phyloP scores from a whole-genome alignment of 2,329 filamentous ascomycete species.

The Colletotrichum lindemuthianum region DNA sequence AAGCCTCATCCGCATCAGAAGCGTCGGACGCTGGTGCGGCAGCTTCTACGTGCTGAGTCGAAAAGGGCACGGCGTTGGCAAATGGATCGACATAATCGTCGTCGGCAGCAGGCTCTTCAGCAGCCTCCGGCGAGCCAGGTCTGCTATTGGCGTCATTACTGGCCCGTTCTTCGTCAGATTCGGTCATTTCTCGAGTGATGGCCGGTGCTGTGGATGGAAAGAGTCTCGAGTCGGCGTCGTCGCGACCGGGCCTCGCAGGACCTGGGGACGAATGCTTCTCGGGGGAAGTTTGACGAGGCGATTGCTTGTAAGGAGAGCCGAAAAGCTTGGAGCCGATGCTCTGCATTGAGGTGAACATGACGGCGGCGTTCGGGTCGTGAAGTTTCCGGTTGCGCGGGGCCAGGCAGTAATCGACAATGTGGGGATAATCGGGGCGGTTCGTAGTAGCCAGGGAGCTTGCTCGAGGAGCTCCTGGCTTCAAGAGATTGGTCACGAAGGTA shows the following conservation, averaged over 20 bases:
- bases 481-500: neutral
- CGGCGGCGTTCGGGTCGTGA: neutral
- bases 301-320: neutral
- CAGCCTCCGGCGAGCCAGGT: too few species aligned
- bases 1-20: too few species aligned
- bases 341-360: conserved; percentile 31
- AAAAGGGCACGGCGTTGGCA: conserved; percentile 26
- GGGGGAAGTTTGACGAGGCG: neutral
- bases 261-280: conserved; percentile 30
- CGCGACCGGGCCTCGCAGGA: conserved; percentile 13
- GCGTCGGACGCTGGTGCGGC: too few species aligned
- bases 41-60: conserved; percentile 5
- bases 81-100: conserved; percentile 30
- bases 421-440: neutral
- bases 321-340: conserved; percentile 3
- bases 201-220: conserved; percentile 28
- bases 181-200: neutral
- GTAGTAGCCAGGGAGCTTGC: conserved; percentile 6
- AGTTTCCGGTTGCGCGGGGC: neutral
- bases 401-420: neutral
- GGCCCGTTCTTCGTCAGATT: too few species aligned
- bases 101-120: neutral
- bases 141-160: too few species aligned
- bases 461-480: conserved; percentile 9
- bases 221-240: neutral